These are phyloP conservation scores for Chondrostereum purpureum DNA, from an alignment of 1,284 basidiomycete genomes.

Conservation along the genomic window DNA sequence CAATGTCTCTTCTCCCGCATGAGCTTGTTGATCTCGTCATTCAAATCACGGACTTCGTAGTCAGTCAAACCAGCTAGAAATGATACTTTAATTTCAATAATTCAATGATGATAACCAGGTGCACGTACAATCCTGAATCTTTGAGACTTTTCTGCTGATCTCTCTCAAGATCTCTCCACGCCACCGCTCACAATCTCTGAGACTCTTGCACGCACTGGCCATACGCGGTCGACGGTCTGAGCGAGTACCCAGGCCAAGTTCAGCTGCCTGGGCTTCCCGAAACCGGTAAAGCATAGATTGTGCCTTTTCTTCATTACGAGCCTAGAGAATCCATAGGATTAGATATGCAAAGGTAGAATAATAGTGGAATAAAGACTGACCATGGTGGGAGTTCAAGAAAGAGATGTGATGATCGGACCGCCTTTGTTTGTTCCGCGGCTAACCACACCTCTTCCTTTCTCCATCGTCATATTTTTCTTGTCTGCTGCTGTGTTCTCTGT, in stretches of 20 bases:
- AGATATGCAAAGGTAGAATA: too few relatives aligned
- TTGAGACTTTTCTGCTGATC: conserved; percentile 92
- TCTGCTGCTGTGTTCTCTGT: background rate
- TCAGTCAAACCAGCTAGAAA: conserved; percentile 81
- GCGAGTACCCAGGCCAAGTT: conserved; percentile 84
- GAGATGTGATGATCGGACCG: background rate
- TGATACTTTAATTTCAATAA: too few relatives aligned
- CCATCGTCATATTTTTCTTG: background rate
- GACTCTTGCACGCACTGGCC: conserved; percentile 84
- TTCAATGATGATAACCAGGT: background rate
- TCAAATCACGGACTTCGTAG: conserved; percentile 93
- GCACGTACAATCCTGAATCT: conserved; percentile 89
- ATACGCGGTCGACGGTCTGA: conserved; percentile 82
- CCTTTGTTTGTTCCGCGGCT: background rate
- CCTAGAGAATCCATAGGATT: conserved; percentile 37
- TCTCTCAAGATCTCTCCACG: conserved; percentile 6
- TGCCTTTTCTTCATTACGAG: conserved; percentile 95
- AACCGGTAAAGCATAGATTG: conserved; percentile 99
- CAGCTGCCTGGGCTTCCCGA: conserved; percentile 92
- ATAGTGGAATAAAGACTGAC: background rate
- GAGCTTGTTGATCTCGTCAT: conserved; percentile 97
- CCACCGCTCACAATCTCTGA: conserved; percentile 78
- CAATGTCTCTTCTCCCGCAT: conserved; percentile 94
- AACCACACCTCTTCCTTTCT: background rate
- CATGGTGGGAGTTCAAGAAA: background rate